Conservation (phyloP, 2,329 filamentous ascomycete species). For the Venturia effusa region DNA sequence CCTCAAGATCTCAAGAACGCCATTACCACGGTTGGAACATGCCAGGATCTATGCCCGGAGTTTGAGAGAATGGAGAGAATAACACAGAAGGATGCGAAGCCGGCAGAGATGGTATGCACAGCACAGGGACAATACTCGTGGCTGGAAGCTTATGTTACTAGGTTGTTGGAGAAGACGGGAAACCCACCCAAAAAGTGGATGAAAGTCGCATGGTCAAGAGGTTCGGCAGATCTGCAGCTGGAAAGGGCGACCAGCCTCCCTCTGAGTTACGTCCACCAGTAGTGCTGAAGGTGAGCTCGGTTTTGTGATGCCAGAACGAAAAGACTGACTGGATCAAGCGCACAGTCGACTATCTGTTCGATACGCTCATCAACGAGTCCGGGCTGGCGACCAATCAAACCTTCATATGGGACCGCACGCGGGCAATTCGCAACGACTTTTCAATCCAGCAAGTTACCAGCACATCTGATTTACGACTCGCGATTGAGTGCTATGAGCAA, state of each 20-base stretch:
- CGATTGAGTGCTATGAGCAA: constrained; percentile 50
- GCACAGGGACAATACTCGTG: neutral
- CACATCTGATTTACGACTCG: constrained; percentile 43
- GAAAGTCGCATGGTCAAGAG: constrained; percentile 52
- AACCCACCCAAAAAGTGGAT: constrained; percentile 24
- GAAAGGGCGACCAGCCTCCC: constrained; percentile 51
- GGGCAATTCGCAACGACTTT: constrained; percentile 54
- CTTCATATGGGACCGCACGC: constrained; percentile 56
- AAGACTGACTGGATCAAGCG: constrained; percentile 18
- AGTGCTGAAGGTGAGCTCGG: constrained; percentile 27
- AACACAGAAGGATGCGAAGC: constrained; percentile 50
- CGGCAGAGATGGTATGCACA: constrained; percentile 44
- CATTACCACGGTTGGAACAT: constrained; percentile 50
- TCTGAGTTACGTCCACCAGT: constrained; percentile 51
- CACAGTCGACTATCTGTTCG: constrained; percentile 34
- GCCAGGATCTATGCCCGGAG: constrained; percentile 54
- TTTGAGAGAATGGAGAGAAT: constrained; percentile 52
- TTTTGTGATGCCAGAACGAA: neutral
- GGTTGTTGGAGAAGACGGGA: neutral
- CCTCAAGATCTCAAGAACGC: constrained; percentile 49
- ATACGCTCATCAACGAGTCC: constrained; percentile 31
- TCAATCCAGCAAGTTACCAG: constrained; percentile 50
- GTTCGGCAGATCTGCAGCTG: constrained; percentile 51
- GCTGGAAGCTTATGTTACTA: neutral
- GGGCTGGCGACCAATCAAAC: constrained; percentile 15